Evolutionary conservation across 306 rosid genomes (phyloP).

Genomic region (Quercus parvula): DNA sequence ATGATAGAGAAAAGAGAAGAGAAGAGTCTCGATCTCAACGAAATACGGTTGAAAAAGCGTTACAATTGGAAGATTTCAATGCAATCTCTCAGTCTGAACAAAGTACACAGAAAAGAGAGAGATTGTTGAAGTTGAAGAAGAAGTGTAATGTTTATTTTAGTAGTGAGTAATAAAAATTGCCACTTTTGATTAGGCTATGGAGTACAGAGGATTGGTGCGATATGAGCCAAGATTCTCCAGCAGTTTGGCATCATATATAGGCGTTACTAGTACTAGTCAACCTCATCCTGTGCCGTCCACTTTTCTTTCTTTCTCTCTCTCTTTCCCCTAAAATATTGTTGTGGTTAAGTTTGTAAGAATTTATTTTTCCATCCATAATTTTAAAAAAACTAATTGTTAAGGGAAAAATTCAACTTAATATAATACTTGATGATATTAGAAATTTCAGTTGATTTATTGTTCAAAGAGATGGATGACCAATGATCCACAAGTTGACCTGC

Average conservation of each 20-base stretch:
- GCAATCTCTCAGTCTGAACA: background rate
- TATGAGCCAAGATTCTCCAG: background rate
- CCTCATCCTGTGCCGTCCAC: background rate
- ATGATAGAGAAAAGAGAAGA: background rate
- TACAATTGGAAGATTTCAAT: slow-evolving; percentile 3
- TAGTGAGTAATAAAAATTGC: background rate
- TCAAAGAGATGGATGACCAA: no score
- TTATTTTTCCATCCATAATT: no score
- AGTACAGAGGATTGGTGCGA: background rate
- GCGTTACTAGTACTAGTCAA: background rate
- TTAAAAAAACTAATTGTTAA: no score
- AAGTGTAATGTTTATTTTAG: no score
- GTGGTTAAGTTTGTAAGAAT: no score
- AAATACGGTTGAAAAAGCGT: background rate
- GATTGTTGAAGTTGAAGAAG: background rate
- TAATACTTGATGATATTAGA: no score
- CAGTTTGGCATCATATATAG: background rate
- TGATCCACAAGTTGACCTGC: no score
- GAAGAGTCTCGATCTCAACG: slow-evolving; percentile 2
- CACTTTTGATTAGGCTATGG: background rate
- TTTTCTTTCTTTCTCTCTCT: background rate
- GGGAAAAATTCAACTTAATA: no score
- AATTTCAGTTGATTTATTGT: no score
- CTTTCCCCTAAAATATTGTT: background rate
- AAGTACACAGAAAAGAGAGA: background rate